Conservation (phyloP, 1,284 basidiomycete genomes). For the Papiliotrema fonsecae region DNA sequence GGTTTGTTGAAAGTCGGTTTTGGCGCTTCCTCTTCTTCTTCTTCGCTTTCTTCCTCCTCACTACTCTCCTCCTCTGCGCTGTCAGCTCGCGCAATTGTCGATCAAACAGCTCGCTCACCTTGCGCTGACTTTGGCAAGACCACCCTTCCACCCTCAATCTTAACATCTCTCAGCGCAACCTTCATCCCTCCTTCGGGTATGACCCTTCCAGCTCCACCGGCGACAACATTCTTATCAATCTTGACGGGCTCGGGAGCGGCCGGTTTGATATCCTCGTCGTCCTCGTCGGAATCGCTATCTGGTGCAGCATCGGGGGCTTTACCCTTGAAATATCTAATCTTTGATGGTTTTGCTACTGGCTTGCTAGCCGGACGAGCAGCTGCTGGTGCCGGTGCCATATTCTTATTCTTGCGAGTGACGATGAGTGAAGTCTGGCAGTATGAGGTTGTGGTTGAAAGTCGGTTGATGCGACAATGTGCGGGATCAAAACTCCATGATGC, state of each 20-base stretch:
- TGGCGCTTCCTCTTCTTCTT: conserved; percentile 31
- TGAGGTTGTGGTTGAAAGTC: too few relatives aligned
- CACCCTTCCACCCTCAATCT: conserved; percentile 32
- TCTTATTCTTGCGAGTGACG: not conserved
- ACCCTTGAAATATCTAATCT: conserved; percentile 42
- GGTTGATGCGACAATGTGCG: too few relatives aligned
- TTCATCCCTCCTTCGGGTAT: conserved; percentile 25
- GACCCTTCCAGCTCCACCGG: conserved; percentile 45
- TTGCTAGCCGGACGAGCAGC: conserved; percentile 1
- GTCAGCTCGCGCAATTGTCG: not conserved
- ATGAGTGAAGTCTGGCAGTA: too few relatives aligned
- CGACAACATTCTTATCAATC: conserved; percentile 31
- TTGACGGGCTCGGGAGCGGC: conserved; percentile 9
- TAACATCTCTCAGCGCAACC: conserved; percentile 34
- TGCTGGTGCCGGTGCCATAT: conserved; percentile 9
- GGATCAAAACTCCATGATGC: too few relatives aligned
- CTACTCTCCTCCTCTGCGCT: conserved; percentile 13
- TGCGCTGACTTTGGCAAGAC: conserved; percentile 16
- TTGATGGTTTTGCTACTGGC: conserved; percentile 15
- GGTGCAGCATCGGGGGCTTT: conserved; percentile 35
- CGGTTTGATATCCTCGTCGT: conserved; percentile 16
- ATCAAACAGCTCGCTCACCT: conserved; percentile 15
- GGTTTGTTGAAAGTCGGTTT: too few relatives aligned
- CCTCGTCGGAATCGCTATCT: conserved; percentile 28
- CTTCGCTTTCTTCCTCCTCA: conserved; percentile 30